Conservation (phyloP, 768 basidiomycete species). For the Exidia glandulosa region DNA sequence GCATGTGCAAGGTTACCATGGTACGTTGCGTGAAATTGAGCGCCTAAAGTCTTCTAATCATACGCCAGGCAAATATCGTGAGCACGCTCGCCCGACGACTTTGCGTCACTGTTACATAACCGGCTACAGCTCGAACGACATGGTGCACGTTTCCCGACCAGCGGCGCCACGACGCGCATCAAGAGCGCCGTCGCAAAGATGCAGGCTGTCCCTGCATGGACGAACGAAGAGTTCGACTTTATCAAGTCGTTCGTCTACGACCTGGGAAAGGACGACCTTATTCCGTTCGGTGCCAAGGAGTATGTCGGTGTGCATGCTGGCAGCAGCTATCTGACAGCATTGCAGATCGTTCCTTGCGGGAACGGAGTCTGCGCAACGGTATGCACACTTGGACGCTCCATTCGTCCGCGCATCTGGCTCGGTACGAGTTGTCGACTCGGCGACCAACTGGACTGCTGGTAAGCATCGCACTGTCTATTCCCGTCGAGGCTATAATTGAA, state of each 20-base stretch:
- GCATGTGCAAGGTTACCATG: conserved; percentile 46
- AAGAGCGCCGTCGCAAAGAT: conserved; percentile 42
- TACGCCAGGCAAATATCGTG: conserved; percentile 47
- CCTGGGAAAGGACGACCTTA: conserved; percentile 45
- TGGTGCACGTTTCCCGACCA: conserved; percentile 67
- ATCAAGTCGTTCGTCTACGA: conserved; percentile 45
- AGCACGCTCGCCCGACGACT: conserved; percentile 12
- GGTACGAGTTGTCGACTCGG: conserved; percentile 52
- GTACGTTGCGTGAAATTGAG: conserved; percentile 18
- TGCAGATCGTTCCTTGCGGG: conserved; percentile 44
- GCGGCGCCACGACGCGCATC: conserved; percentile 32
- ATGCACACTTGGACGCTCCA: conserved; percentile 39
- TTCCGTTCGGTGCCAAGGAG: conserved; percentile 61
- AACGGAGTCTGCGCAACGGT: conserved; percentile 38
- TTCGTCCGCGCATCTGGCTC: conserved; percentile 43
- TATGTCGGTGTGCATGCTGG: conserved; percentile 20
- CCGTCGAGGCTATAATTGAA: neutral
- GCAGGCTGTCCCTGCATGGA: conserved; percentile 31
- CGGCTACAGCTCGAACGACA: conserved; percentile 60
- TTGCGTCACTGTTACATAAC: neutral
- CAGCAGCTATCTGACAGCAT: neutral
- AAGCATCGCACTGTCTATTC: neutral
- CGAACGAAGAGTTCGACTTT: conserved; percentile 42
- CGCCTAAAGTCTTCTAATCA: neutral
- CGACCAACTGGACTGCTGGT: conserved; percentile 63